Evolutionary conservation across 352 stramenopile species (phyloP).

Genomic region (Pythium dissotocum): DNA sequence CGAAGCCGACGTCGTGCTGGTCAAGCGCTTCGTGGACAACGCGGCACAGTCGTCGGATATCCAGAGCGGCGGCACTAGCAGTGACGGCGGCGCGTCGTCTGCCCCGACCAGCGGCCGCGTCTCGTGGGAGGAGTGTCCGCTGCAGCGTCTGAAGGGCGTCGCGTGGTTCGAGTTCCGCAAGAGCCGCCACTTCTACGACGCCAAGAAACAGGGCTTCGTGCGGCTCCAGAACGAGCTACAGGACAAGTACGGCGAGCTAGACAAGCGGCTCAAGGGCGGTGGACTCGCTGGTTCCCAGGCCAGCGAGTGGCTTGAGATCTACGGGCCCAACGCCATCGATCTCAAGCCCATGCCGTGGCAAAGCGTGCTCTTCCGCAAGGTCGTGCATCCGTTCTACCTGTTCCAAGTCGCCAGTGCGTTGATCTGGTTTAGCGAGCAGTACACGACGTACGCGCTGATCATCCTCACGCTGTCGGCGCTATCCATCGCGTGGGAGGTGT

Average conservation of each 20-base stretch:
- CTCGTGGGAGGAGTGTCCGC: slow-evolving; percentile 48
- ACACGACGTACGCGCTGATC: slow-evolving; percentile 66
- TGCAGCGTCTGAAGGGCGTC: slow-evolving; percentile 31
- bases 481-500: slow-evolving; percentile 75
- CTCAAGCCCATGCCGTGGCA: slow-evolving; percentile 49
- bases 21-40: slow-evolving; percentile 24
- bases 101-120: background rate
- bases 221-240: slow-evolving; percentile 58
- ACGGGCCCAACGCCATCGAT: slow-evolving; percentile 61
- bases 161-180: slow-evolving; percentile 75
- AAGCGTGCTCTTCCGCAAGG: slow-evolving; percentile 56
- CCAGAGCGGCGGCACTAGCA: slow-evolving; percentile 10
- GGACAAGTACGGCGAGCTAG: slow-evolving; percentile 41
- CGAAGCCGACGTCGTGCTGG: slow-evolving; percentile 59
- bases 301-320: slow-evolving; percentile 41
- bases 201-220: slow-evolving; percentile 49
- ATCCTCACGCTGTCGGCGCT: slow-evolving; percentile 62
- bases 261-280: slow-evolving; percentile 28
- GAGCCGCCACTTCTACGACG: slow-evolving; percentile 64
- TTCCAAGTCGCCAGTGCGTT: slow-evolving; percentile 70
- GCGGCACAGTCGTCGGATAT: background rate
- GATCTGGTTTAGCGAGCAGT: slow-evolving; percentile 70
- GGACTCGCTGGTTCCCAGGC: slow-evolving; percentile 34
- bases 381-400: slow-evolving; percentile 81
- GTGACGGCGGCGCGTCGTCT: slow-evolving; percentile 20